Evolutionary conservation across 2,329 filamentous ascomycete genomes (phyloP).

Genomic region (Elsinoe perseae): DNA sequence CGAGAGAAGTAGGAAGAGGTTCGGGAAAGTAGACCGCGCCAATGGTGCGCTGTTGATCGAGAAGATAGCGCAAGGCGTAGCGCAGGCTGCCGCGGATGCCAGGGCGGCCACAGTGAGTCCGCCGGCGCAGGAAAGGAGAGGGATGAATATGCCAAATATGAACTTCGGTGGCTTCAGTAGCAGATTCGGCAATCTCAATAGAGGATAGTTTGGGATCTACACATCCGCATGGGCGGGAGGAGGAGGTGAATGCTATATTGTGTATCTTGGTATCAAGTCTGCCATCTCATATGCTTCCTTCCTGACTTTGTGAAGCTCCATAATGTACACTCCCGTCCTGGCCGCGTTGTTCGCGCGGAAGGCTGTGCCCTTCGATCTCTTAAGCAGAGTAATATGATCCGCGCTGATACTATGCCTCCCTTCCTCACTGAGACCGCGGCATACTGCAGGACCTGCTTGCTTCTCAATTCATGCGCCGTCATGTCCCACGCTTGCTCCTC

Average conservation of each 20-base stretch:
- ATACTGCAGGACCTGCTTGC: no score
- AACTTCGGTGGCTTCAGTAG: constrained; percentile 19
- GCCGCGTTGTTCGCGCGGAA: no score
- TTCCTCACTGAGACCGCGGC: no score
- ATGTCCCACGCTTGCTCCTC: not conserved
- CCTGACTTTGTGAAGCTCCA: no score
- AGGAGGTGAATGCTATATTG: not conserved
- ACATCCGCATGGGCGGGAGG: not conserved
- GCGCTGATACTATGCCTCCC: no score
- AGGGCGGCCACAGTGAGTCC: constrained; percentile 16
- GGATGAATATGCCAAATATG: constrained; percentile 16
- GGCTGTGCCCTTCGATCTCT: no score
- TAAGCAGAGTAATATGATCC: no score
- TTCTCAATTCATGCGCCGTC: not conserved
- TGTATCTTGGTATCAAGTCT: constrained; percentile 7
- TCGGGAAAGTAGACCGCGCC: constrained; percentile 82
- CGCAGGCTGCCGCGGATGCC: constrained; percentile 15
- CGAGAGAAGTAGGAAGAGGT: constrained; percentile 82
- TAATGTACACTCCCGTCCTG: not conserved
- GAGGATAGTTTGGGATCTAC: not conserved
- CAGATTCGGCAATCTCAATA: constrained; percentile 18
- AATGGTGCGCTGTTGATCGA: constrained; percentile 86
- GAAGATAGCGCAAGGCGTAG: constrained; percentile 46
- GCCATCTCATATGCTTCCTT: no score
- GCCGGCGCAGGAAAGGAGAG: constrained; percentile 15